A percentile compares a stretch with the other conserved stretches of the same genome.
phyloP scores from a whole-genome alignment of 805 yeast genomes.

The Candida manassasensis region DNA sequence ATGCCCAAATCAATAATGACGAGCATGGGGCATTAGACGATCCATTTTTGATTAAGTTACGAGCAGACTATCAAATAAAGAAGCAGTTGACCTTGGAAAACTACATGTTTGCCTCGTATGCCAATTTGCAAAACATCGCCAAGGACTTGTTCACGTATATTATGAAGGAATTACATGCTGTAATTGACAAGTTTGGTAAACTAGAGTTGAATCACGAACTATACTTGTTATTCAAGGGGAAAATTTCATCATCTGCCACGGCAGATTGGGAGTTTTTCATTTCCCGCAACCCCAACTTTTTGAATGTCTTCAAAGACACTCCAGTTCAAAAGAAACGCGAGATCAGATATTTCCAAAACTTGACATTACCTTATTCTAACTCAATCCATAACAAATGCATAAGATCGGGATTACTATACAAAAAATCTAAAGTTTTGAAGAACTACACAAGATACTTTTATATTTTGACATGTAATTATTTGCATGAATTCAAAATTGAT shows the following conservation, averaged over 20 bases:
- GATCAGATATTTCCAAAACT: conserved; percentile 42
- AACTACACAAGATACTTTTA: conserved; percentile 34
- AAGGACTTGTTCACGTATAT: conserved; percentile 34
- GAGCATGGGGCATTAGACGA: conserved; percentile 29
- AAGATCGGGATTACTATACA: conserved; percentile 37
- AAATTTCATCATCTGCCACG: conserved; percentile 21
- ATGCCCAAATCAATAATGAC: conserved; percentile 12
- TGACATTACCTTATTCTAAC: conserved; percentile 29
- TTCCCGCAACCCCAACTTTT: conserved; percentile 48
- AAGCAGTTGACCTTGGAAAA: conserved; percentile 38
- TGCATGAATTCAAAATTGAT: conserved; percentile 40
- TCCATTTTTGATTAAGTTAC: conserved; percentile 38
- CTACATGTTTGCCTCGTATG: conserved; percentile 38
- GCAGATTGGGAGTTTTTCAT: conserved; percentile 38
- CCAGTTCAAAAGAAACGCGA: conserved; percentile 44
- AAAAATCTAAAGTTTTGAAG: conserved; percentile 37
- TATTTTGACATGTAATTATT: conserved; percentile 38
- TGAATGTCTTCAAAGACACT: conserved; percentile 35
- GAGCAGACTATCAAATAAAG: conserved; percentile 37
- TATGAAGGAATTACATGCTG: conserved; percentile 29
- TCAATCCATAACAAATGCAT: conserved; percentile 38
- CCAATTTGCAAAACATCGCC: conserved; percentile 38
- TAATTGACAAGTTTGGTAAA: conserved; percentile 31
- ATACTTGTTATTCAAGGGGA: conserved; percentile 20
- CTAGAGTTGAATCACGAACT: conserved; percentile 18